Evolutionary conservation across 164 flowering plant species (phyloP), one percentile per base, ranked within the genome.

Genomic region (Vitis labrusca): DNA sequence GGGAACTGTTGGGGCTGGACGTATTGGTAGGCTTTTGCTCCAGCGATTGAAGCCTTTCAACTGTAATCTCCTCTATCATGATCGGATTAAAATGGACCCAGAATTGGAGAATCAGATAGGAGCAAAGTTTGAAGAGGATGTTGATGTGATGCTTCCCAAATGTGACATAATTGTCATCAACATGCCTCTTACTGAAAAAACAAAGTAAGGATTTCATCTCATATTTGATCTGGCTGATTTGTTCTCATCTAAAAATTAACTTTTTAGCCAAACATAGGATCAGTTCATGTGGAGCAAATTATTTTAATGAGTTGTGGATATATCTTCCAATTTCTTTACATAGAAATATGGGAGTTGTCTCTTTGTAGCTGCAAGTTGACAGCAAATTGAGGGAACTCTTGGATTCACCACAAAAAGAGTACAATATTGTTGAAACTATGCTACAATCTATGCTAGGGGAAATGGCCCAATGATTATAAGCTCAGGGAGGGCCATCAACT

Each of bases 1-100:
- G 6, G 99, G 99, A 30, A 95, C 99, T 27, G 85, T 95, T 74
- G 99, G 98, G 56, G 91, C 91, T n/a, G 99, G 99, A 50, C 81
- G 99, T 9, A 95, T 93, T 69, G 99, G 99, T 59, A 85, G 60
- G 79, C 93, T 90, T 67, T 74, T 95, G 62, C 92, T 93, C 54
- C 99, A 95, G 70, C 82, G 99, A 55, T 73, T 95, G 85, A 90
- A 91, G 74, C 99, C 99, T 53, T 95, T 95, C 78, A 86, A 90
- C 72, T 93, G 99, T 63, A 91, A 93, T 74, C 89, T 93, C 15
- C 87, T 95, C n/a, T 95, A 95, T 68, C 96, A 93, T 76, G 98
- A 95, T 58, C 88, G 99, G 6, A 2, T 93, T 59, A 85, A 80
- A 85, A 93, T 95, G 85, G 93, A 88, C 37, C 82, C 89, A 0